Percentiles rank a stretch among this genome's conserved stretches.
Conservation (phyloP, 371 early-diverging fungal genomes). For the Smittium mucronatum region DNA sequence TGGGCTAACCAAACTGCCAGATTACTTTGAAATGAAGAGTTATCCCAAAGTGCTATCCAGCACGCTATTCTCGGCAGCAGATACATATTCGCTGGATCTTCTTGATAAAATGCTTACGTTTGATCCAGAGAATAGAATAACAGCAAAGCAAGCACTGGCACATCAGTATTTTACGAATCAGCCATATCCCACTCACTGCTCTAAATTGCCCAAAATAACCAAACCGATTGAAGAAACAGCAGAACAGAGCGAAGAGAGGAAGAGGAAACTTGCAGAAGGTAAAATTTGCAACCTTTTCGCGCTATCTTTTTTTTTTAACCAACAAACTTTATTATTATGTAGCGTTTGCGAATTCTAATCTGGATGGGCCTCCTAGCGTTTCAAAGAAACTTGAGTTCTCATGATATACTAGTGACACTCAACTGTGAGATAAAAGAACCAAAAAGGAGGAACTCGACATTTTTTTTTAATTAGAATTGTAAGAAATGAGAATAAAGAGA, state of each 20-base stretch:
- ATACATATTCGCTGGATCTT: slow-evolving; percentile 81
- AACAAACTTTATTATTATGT: background rate
- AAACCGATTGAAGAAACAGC: slow-evolving; percentile 11
- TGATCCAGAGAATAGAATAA: slow-evolving; percentile 83
- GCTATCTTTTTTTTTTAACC: background rate
- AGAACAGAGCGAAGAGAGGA: slow-evolving; percentile 6
- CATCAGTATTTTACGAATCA: slow-evolving; percentile 83
- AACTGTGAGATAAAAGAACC: background rate
- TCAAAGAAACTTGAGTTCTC: background rate
- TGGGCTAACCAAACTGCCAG: slow-evolving; percentile 47
- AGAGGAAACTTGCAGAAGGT: slow-evolving; percentile 11
- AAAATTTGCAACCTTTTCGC: background rate
- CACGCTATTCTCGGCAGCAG: slow-evolving; percentile 84
- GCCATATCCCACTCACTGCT: slow-evolving; percentile 76
- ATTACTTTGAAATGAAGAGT: slow-evolving; percentile 47
- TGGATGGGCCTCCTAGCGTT: background rate
- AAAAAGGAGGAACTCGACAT: background rate
- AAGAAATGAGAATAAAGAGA: background rate
- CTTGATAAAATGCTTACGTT: slow-evolving; percentile 82
- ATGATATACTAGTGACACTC: background rate
- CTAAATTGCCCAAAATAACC: slow-evolving; percentile 53
- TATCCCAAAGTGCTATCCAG: slow-evolving; percentile 62
- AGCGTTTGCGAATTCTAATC: background rate
- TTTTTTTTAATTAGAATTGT: too few species aligned
- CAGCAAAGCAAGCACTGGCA: slow-evolving; percentile 67